Evolutionary conservation across 2,329 filamentous ascomycete genomes (phyloP).

Genomic region (Amylocarpus encephaloides): DNA sequence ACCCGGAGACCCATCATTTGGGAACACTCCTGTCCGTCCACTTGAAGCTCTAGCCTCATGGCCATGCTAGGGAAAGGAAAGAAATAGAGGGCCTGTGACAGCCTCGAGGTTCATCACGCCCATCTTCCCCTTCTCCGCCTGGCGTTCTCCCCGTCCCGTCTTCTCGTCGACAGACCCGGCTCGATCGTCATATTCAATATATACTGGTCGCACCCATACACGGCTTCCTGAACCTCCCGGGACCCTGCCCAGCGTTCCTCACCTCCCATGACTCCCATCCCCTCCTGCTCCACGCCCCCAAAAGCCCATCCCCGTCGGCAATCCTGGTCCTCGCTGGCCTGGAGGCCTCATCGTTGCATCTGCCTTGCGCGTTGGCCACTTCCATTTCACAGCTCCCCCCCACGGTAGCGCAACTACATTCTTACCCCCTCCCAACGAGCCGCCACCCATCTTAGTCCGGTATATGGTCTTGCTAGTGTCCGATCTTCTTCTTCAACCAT

Average conservation of each 20-base stretch:
- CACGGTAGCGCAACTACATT: not conserved
- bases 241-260: not conserved
- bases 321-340: slow-evolving; percentile 2
- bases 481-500: slow-evolving; percentile 5
- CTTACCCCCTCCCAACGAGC: not conserved
- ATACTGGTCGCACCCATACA: not conserved
- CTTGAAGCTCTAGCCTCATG: not conserved
- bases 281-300: slow-evolving; percentile 2
- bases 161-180: not conserved
- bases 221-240: not conserved
- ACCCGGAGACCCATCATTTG: not conserved
- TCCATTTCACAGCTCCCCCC: slow-evolving; percentile 1
- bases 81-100: not conserved
- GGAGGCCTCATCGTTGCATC: slow-evolving; percentile 9
- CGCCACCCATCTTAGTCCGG: slow-evolving; percentile 3
- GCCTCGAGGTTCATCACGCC: not conserved
- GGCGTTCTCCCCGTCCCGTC: not conserved
- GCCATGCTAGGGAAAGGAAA: not conserved
- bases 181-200: not conserved
- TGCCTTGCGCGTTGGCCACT: slow-evolving; percentile 8
- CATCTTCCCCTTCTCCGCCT: not conserved
- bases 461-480: slow-evolving; percentile 12
- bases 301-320: slow-evolving; percentile 1
- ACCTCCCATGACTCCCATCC: not conserved
- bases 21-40: not conserved